Evolutionary conservation across 2,329 filamentous ascomycete genomes (phyloP).

Genomic region (Tolypocladium paradoxum): DNA sequence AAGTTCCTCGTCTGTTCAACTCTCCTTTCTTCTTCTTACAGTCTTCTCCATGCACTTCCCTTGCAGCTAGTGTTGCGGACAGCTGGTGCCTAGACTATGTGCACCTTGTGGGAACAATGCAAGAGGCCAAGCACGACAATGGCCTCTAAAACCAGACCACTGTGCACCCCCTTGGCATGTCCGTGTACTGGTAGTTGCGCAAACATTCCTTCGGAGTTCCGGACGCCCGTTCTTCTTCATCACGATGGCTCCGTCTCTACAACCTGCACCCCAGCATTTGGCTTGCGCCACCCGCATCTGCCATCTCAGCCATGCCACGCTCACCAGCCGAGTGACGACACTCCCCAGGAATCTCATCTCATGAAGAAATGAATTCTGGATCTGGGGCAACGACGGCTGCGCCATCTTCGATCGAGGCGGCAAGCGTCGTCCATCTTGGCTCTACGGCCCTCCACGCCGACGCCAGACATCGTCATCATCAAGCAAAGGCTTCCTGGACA

Average conservation of each 20-base stretch:
- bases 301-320: background rate
- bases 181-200: background rate
- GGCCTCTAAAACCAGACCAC: background rate
- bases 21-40: background rate
- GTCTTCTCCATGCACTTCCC: too few species aligned
- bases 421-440: background rate
- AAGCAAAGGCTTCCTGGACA: slow-evolving; percentile 18
- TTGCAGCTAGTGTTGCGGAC: background rate
- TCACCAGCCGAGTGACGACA: background rate
- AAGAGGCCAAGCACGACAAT: background rate
- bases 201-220: background rate
- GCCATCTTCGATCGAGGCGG: background rate
- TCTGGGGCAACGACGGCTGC: background rate
- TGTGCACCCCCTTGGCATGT: background rate
- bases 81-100: too few species aligned
- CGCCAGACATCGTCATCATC: background rate
- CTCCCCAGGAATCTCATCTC: background rate
- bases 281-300: background rate
- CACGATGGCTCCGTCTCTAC: background rate
- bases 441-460: background rate
- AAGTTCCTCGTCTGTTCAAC: background rate
- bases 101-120: background rate
- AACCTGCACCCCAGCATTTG: background rate
- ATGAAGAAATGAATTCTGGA: background rate
- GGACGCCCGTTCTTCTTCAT: too few species aligned